Conservation (phyloP, 495 filamentous ascomycete species). For the Clohesyomyces aquaticus region DNA sequence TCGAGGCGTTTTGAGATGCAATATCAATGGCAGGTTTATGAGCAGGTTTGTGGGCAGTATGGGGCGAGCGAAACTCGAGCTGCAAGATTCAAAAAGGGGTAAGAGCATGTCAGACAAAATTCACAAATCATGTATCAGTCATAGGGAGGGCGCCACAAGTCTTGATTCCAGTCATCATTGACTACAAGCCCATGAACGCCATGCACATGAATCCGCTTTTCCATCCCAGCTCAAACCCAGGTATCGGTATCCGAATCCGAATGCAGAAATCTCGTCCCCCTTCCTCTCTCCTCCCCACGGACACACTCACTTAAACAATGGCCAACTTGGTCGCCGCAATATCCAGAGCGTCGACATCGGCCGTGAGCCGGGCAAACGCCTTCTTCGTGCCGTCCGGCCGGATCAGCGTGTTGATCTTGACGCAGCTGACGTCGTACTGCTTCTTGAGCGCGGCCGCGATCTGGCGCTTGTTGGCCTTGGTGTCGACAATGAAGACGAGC, state of each 20-base stretch:
- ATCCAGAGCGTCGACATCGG: constrained; percentile 97
- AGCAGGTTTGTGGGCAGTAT: too few relatives aligned
- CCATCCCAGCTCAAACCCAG: constrained; percentile 8
- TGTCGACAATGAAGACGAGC: constrained; percentile 96
- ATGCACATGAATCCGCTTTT: constrained; percentile 28
- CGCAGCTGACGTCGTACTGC: constrained; percentile 95
- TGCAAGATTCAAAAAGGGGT: too few relatives aligned
- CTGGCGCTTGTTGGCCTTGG: constrained; percentile 98
- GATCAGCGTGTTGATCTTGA: constrained; percentile 99
- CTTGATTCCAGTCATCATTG: constrained; percentile 28
- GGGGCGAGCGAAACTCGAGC: too few relatives aligned
- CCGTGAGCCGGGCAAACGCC: constrained; percentile 91
- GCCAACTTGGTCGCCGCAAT: constrained; percentile 98
- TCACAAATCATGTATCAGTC: too few relatives aligned
- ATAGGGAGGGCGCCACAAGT: constrained; percentile 32
- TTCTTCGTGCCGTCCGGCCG: constrained; percentile 98
- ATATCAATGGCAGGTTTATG: too few relatives aligned
- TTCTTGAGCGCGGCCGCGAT: constrained; percentile 98
- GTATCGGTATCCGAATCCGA: too few relatives aligned
- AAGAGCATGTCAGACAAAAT: too few relatives aligned
- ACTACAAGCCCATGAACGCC: constrained; percentile 37
- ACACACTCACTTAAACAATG: constrained; percentile 70
- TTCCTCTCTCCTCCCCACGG: neutral
- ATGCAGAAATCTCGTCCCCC: constrained; percentile 9
- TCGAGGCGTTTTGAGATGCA: too few relatives aligned